Base-by-base conservation (phyloP, 768 basidiomycete genomes). In the Suillus cothurnatus region DNA sequence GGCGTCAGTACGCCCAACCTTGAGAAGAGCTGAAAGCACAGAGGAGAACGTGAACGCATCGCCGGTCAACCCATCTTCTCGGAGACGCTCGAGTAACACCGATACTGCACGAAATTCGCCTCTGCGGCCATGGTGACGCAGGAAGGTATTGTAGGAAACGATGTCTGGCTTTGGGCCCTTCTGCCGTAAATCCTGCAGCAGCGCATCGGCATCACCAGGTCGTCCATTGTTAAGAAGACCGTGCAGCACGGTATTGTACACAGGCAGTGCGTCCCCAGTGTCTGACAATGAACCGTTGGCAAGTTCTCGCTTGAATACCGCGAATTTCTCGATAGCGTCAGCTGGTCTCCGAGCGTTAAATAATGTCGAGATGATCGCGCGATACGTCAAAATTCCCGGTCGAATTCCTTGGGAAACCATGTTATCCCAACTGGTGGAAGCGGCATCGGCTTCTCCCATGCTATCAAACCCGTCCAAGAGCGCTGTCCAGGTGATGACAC, bases 21-120 rank as follows among this genome's bases (percentile, higher is more conserved):
- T 86, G 59, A 95, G 83, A 61, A 97, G 74, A 1, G 92, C 90
- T 31, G 89, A 86, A 21, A 98, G 86, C 38, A 98, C 83, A 15
- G 89, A 94, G 4, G 95, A 94, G 75, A 90, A 98, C 0, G 92
- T 97, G 76, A 89, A 87, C 14, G 92, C 86, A 73, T 98, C 93
- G 8, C 94, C 92, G 26, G 77, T 70, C 39, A 97, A 71, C 0
- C 82, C 81, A 2, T 77, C 81, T 17, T 80, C 73, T 31, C 80
- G 75, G 80, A 97, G 87, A 64, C 81, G 76, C 56, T 83, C 82
- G 56, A 99, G 77, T 28, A 88, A 74, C 21, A 75, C 68, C 3
- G 87, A 85, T 66, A 96, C 80, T 2, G 78, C 80, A 61, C 85
- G 82, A 70, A 93, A 83, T 73, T 95, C 86, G 34, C 82, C 81